These are phyloP conservation scores for Glutinoglossum americanum DNA, from an alignment of 495 filamentous ascomycete species.

Conservation along the genomic window DNA sequence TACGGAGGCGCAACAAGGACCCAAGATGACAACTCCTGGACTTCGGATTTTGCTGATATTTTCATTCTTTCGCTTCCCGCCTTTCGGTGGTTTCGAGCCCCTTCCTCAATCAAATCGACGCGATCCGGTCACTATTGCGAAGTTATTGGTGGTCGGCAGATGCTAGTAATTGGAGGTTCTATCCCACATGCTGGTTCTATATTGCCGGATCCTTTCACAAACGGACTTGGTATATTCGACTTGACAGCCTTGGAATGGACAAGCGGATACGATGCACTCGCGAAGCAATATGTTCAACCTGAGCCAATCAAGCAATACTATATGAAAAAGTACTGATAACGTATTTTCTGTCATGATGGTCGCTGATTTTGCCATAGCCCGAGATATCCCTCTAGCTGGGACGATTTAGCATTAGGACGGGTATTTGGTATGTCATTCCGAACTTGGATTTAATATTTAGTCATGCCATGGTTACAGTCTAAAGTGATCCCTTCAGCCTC, in stretches of 20 bases:
- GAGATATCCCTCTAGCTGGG: background rate
- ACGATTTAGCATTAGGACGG: background rate
- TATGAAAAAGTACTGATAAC: background rate
- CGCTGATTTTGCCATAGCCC: background rate
- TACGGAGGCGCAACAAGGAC: background rate
- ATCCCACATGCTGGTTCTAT: background rate
- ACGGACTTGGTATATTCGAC: constrained; percentile 2
- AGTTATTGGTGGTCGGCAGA: background rate
- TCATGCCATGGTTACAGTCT: too few species aligned
- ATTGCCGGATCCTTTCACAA: background rate
- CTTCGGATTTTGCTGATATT: background rate
- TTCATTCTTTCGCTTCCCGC: background rate
- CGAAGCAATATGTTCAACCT: background rate
- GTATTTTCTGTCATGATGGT: background rate
- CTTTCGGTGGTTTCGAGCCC: background rate
- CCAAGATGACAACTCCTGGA: background rate
- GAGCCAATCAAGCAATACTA: background rate
- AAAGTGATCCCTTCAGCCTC: too few species aligned
- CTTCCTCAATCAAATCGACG: background rate
- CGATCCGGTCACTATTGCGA: background rate
- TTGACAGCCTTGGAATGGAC: background rate
- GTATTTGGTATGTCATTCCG: background rate
- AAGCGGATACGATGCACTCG: background rate
- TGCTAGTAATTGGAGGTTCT: background rate
- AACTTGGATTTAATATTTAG: background rate